Evolutionary conservation across 352 stramenopile genomes (phyloP).

Genomic region (Phytophthora tentaculata): DNA sequence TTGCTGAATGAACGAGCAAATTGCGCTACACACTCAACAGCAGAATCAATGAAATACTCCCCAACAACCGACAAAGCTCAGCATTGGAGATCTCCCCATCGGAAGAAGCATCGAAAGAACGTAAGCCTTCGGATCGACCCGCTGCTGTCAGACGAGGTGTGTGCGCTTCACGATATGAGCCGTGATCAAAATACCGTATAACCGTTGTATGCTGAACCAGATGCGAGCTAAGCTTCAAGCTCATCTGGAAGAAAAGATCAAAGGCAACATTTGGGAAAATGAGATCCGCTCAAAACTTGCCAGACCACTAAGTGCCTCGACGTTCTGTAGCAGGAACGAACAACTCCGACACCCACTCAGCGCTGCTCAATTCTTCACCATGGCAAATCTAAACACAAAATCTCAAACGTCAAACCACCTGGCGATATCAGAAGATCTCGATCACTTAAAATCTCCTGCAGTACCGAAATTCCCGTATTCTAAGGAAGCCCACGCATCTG

Average conservation of each 20-base stretch:
- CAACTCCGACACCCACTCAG: constrained; percentile 47
- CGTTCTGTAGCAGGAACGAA: constrained; percentile 49
- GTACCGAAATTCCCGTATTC: constrained; percentile 47
- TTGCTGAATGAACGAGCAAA: too few relatives aligned
- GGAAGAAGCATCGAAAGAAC: constrained; percentile 9
- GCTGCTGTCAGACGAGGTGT: constrained; percentile 35
- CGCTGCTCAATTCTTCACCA: constrained; percentile 30
- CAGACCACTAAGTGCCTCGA: constrained; percentile 53
- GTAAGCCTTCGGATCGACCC: constrained; percentile 22
- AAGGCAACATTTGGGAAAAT: constrained; percentile 60
- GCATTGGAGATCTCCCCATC: background rate
- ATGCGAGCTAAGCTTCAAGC: constrained; percentile 44
- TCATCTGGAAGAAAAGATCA: constrained; percentile 50
- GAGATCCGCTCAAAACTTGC: constrained; percentile 58
- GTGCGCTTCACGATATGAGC: background rate
- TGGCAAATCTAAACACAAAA: background rate
- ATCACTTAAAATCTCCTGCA: too few relatives aligned
- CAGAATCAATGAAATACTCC: constrained; percentile 14
- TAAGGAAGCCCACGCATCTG: constrained; percentile 37
- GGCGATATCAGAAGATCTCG: background rate
- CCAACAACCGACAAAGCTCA: background rate
- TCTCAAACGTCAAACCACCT: background rate
- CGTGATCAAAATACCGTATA: background rate
- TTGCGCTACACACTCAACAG: too few relatives aligned
- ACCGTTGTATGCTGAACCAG: constrained; percentile 16